A percentile compares a stretch with the other conserved stretches of the same genome.
Conservation (phyloP, 1,139 yeast genomes). For the Yarrowia galli region DNA sequence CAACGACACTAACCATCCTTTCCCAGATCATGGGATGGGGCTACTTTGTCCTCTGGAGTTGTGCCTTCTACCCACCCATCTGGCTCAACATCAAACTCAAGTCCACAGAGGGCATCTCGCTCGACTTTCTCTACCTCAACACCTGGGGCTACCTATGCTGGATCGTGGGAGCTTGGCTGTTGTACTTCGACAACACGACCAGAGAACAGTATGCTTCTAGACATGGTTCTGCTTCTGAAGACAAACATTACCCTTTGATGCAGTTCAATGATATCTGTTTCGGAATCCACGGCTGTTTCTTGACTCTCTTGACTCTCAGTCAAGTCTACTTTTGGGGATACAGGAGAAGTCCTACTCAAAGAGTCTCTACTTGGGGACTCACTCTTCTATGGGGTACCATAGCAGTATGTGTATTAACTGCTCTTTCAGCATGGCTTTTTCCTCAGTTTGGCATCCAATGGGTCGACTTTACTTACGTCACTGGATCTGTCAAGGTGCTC, state of each 20-base stretch:
- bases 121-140: slow-evolving; percentile 56
- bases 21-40: slow-evolving; percentile 47
- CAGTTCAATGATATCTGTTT: slow-evolving; percentile 56
- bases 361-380: slow-evolving; percentile 3
- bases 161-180: slow-evolving; percentile 52
- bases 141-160: slow-evolving; percentile 56
- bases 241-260: slow-evolving; percentile 52
- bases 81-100: slow-evolving; percentile 51
- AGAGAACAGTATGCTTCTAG: slow-evolving; percentile 12
- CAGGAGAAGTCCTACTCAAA: slow-evolving; percentile 1
- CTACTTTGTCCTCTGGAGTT: slow-evolving; percentile 51
- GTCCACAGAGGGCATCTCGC: slow-evolving; percentile 57
- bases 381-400: slow-evolving; percentile 1
- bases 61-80: slow-evolving; percentile 58
- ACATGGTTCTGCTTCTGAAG: slow-evolving; percentile 40
- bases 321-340: slow-evolving; percentile 16
- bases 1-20: slow-evolving; percentile 38
- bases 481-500: slow-evolving; percentile 7
- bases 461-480: slow-evolving; percentile 6
- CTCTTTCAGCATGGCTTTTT: slow-evolving; percentile 1
- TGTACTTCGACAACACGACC: slow-evolving; percentile 50
- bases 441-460: slow-evolving; percentile 7
- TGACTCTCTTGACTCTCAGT: slow-evolving; percentile 45
- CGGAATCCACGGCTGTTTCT: slow-evolving; percentile 54
- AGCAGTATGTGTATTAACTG: background rate